Evolutionary conservation across 2,329 filamentous ascomycete species (phyloP), one percentile per base, ranked within the genome.

Genomic region (Xylariaceae sp.): DNA sequence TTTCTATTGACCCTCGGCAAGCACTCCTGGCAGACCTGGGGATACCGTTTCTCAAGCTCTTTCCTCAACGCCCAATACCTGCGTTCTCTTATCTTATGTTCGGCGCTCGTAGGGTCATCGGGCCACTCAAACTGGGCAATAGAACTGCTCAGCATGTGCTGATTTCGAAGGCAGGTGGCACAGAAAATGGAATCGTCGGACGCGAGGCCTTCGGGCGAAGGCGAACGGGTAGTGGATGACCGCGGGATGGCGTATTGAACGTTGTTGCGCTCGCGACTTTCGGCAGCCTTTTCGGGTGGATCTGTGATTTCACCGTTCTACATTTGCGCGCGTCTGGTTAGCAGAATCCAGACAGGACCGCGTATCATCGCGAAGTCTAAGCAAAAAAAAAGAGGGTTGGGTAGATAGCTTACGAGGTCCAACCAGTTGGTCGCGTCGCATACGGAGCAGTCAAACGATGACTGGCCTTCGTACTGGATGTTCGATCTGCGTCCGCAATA

Each of bases 341-440:
- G 55, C 63, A 66, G n/a, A 35, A 34, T 44, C 27, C 26, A 55
- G 35, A 27, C 43, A 45, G 39, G 26, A 35, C 40, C 8, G 42
- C 27, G 31, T 58, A 27, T 48, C 47, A 47, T 41, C 11, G 11
- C 19, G 40, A 26, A 40, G 19, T 5, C 39, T n/a, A 8, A 48
- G 53, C 19, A 59, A 1, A 19, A 27, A 27, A 9, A 8, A 31
- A 6, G 47, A 19, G 19, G 19, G 19, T 19, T 19, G 19, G 27
- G 11, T 32, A 34, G 43, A 56, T 57, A 29, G 60, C 76, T 56
- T 74, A 94, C 91, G 75, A 92, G 80, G 69, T 99, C 94, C 34
- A 96, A 77, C 73, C 89, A 88, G 71, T 97, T 99, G 56, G 86
- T 84, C 19, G 91, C 88, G 65, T 94, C 88, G 76, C 94, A 99